Percentiles rank a stretch among this genome's conserved stretches.
Conservation (phyloP, 2,329 filamentous ascomycete genomes). For the Penicillium fuscoglaucum region DNA sequence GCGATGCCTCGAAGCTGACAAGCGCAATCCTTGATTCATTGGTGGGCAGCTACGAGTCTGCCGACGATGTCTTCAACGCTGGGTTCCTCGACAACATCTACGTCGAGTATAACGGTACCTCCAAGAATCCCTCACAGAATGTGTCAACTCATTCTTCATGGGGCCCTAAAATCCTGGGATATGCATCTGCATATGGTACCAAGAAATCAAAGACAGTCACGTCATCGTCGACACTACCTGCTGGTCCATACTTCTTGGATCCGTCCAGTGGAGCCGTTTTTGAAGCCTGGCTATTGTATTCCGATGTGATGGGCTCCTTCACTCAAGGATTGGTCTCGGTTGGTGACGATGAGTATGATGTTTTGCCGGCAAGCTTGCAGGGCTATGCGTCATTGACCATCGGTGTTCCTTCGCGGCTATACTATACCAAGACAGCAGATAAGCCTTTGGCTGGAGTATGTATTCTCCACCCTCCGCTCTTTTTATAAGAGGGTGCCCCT, state of each 20-base stretch:
- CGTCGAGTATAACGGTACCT: not conserved
- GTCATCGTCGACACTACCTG: not conserved
- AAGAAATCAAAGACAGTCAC: not conserved
- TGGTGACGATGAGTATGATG: not conserved
- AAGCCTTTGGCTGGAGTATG: conserved; percentile 55
- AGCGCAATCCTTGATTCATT: not conserved
- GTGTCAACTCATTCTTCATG: not conserved
- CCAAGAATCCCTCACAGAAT: not conserved
- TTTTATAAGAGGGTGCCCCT: not conserved
- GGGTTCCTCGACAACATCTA: not conserved
- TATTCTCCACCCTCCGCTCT: not conserved
- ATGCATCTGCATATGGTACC: not conserved
- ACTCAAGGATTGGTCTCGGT: not conserved
- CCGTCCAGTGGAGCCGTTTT: not conserved
- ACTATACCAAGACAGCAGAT: conserved; percentile 48
- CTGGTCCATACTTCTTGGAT: not conserved
- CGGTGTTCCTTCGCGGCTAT: conserved; percentile 61
- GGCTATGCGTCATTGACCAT: conserved; percentile 18
- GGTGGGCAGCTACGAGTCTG: not conserved
- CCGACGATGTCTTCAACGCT: not conserved
- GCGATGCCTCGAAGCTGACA: not conserved
- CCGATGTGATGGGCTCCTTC: conserved; percentile 1
- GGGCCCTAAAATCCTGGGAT: not conserved
- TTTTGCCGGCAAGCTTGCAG: not conserved
- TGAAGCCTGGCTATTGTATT: not conserved